These are phyloP conservation scores for Auricularia heimuer DNA, from an alignment of 768 basidiomycete genomes.

Conservation along the genomic window DNA sequence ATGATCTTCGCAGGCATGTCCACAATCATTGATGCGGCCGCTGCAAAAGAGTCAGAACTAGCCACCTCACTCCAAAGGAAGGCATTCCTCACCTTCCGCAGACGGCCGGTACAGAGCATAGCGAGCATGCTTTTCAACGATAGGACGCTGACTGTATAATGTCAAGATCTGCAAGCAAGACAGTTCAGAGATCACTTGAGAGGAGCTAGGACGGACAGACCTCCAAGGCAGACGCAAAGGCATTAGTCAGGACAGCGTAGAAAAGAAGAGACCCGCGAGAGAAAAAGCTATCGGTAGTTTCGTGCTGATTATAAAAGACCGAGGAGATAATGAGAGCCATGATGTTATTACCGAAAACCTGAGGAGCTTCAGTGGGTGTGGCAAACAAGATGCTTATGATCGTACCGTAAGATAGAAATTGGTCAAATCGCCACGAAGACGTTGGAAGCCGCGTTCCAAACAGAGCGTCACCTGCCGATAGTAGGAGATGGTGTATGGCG, in stretches of 20 bases:
- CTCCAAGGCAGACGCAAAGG: slow-evolving; percentile 28
- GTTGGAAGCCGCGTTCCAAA: slow-evolving; percentile 35
- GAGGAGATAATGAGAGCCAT: slow-evolving; percentile 18
- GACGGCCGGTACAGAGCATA: slow-evolving; percentile 34
- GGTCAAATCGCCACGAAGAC: slow-evolving; percentile 31
- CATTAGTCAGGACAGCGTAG: slow-evolving; percentile 29
- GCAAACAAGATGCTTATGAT: neutral
- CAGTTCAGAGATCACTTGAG: neutral
- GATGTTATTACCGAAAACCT: neutral
- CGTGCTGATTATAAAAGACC: slow-evolving; percentile 32
- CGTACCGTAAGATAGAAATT: slow-evolving; percentile 6
- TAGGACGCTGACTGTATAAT: slow-evolving; percentile 24
- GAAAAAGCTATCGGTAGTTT: slow-evolving; percentile 32
- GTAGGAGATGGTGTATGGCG: slow-evolving; percentile 37
- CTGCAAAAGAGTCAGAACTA: slow-evolving; percentile 9
- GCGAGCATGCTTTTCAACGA: slow-evolving; percentile 31
- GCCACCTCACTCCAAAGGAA: slow-evolving; percentile 25
- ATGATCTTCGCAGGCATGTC: neutral
- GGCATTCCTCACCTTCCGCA: slow-evolving; percentile 30
- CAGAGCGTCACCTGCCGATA: slow-evolving; percentile 36
- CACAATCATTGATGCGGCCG: slow-evolving; percentile 1
- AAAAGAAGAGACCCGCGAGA: slow-evolving; percentile 34
- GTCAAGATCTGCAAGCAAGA: slow-evolving; percentile 15
- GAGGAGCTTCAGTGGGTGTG: too few species aligned
- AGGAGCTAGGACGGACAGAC: neutral